These are phyloP conservation scores for Annulohypoxylon bovei DNA, from an alignment of 495 filamentous ascomycete species.

Conservation along the genomic window DNA sequence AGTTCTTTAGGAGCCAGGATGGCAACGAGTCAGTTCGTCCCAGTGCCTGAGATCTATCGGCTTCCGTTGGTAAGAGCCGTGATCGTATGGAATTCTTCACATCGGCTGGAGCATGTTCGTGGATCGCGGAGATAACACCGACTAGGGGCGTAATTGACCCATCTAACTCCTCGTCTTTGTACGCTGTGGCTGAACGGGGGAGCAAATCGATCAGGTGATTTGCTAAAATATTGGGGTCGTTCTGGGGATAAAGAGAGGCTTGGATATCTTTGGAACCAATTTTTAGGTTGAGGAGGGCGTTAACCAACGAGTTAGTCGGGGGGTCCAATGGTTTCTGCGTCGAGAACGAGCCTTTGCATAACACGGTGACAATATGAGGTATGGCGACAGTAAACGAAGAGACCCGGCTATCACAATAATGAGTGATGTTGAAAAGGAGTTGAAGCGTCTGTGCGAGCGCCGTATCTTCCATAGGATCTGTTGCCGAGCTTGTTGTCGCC, in stretches of 20 bases:
- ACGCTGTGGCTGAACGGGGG: slow-evolving; percentile 67
- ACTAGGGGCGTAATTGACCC: slow-evolving; percentile 73
- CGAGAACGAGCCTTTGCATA: slow-evolving; percentile 57
- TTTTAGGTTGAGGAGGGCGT: slow-evolving; percentile 82
- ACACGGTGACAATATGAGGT: slow-evolving; percentile 75
- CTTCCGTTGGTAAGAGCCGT: slow-evolving; percentile 78
- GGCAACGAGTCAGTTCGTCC: slow-evolving; percentile 79
- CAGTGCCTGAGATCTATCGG: slow-evolving; percentile 80
- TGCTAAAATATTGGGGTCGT: slow-evolving; percentile 67
- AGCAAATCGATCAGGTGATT: slow-evolving; percentile 79
- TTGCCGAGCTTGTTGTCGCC: slow-evolving; percentile 42
- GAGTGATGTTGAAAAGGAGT: slow-evolving; percentile 86
- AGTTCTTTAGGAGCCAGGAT: slow-evolving; percentile 81
- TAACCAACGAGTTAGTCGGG: slow-evolving; percentile 70
- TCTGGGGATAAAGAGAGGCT: slow-evolving; percentile 71
- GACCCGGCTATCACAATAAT: slow-evolving; percentile 70
- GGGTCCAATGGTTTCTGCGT: slow-evolving; percentile 53
- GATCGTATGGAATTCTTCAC: slow-evolving; percentile 70
- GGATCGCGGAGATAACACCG: slow-evolving; percentile 73
- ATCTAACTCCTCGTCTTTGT: slow-evolving; percentile 75
- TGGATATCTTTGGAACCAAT: slow-evolving; percentile 56
- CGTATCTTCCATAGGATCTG: slow-evolving; percentile 75
- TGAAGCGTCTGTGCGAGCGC: slow-evolving; percentile 87
- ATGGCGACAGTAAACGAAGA: slow-evolving; percentile 72
- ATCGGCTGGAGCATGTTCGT: slow-evolving; percentile 74